Base-by-base conservation (phyloP, 176 grass and related monocot species). In the Paspalum notatum region DNA sequence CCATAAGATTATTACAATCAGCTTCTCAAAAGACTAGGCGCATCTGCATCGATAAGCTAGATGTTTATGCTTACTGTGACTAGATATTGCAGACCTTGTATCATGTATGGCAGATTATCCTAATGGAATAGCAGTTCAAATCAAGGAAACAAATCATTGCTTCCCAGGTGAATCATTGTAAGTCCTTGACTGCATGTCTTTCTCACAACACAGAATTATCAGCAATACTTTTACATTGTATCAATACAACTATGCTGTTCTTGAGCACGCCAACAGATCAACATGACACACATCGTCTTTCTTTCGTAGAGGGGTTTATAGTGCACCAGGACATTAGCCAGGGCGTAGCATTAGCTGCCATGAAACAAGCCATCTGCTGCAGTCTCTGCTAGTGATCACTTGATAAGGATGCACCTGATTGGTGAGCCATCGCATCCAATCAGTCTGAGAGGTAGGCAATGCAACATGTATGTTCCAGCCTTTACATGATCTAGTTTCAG, bases 331-430 rank as follows among this genome's bases (percentile, higher is more conserved):
- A 68, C 54, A 61, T 12, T n/a, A 49, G 14, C 48, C 40, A 70
- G 39, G 41, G 15, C 78, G 50, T 20, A 45, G 46, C 42, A 77
- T 57, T 65, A 71, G 14, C 47, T n/a, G 71, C 24, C 12, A 77
- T 9, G 47, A 72, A 66, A 27, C 74, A 13, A 6, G 42, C 55
- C 39, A 44, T 46, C 48, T 76, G 76, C 22, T 65, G 14, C 63
- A 80, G 6, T 42, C 76, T 12, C 40, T 70, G 4, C 5, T 1
- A 22, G 40, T 54, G n/a, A 71, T 90, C 84, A 97, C 81, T 90
- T 91, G 20, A 90, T 86, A 66, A 94, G 91, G 81, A 97, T 97
- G 87, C 89, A 97, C 81, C 94, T 84, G 62, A 97, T 82, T 25
- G 94, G 94, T 18, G 91, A 94, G 53, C 91, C 91, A 49, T 97